Evolutionary conservation across 768 basidiomycete species (phyloP), one percentile per base, ranked within the genome.

Genomic region (Suillus bovinus): DNA sequence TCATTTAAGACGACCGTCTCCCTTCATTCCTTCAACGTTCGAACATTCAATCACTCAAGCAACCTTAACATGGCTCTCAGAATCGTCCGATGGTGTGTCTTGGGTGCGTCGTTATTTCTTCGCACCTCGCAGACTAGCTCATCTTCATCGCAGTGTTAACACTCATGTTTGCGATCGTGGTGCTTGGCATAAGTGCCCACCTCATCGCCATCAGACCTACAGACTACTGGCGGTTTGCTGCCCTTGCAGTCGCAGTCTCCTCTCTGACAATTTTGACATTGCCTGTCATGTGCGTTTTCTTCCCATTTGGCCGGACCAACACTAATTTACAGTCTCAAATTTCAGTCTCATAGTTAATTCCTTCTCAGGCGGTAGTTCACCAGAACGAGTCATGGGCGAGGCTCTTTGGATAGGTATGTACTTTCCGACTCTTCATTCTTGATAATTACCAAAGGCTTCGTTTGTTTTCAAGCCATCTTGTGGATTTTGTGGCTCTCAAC

Each of bases 401-500:
- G 24, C 78, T n/a, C 41, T 11, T 17, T 79, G 75, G 76, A 58
- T 78, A 56, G 64, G 78, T 81, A 63, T 65, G 78, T 56, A 16
- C 27, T 9, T 63, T 52, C 34, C 2, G 46, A 16, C 36, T 20
- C 16, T 56, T 13, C 11, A 34, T 34, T 34, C 10, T 17, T 20
- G 5, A 24, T 56, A 36, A 5, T 44, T 24, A 24, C 5, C 49
- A 5, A 24, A 22, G 16, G n/a, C 5, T 8, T 16, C 4, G 1
- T 46, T 34, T 61, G 3, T 52, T 44, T 6, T 13, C 13, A 61
- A 77, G 77, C 60, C n/a, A 7, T 77, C 46, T 70, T 82, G 39
- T 77, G 72, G 69, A 58, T 80, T 33, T 64, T 81, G 31, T 82
- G 77, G 81, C 71, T 81, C 34, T 71, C 78, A 6, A 67, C 72